Evolutionary conservation across 1,139 yeast species (phyloP), one percentile per base, ranked within the genome.

Genomic region (Tardiomyces digboiensis): DNA sequence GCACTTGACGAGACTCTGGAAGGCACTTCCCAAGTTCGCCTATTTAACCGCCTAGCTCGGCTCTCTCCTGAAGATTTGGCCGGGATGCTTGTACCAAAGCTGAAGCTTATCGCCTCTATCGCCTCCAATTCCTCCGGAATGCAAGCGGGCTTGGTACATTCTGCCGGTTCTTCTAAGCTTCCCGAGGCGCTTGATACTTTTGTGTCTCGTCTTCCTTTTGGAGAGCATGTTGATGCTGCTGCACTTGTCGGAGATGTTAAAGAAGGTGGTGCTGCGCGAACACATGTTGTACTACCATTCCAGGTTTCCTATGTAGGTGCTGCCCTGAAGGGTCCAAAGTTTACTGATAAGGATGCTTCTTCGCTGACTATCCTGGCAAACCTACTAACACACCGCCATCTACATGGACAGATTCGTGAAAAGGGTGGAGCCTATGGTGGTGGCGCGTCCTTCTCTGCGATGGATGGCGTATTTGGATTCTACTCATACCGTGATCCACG

Each of bases 351-450:
- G 44, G 97, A 89, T 51, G 89, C 95, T 38, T 95, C 97, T 0
- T 72, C 88, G 1, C 71, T 91, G 42, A 95, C 87, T 61, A 78
- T 91, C 0, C 70, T 91, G 44, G 75, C 97, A 1, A 93, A 84
- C 55, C 63, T 91, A 45, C 65, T 89, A 52, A 81, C 95, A 0
- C 89, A 82, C 64, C 84, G 85, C 59, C 78, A 85, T 53, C 70
- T 93, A 42, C 98, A 91, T 61, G 78, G 87, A 12, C 95, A 88
- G 50, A 80, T 91, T 39, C 77, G 98, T 54, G 98, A 91, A 61
- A 80, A 91, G 56, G 96, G 96, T 49, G 98, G 98, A 44, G 98
- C 98, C 0, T 91, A 91, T 59, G 98, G 98, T 7, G 97, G 96
- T 12, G 98, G 98, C 2, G 83, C 95, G 14, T 70, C 76, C 16